Evolutionary conservation across 2,329 filamentous ascomycete species (phyloP), one percentile per base, ranked within the genome.

Genomic region (Chaetomium strumarium): DNA sequence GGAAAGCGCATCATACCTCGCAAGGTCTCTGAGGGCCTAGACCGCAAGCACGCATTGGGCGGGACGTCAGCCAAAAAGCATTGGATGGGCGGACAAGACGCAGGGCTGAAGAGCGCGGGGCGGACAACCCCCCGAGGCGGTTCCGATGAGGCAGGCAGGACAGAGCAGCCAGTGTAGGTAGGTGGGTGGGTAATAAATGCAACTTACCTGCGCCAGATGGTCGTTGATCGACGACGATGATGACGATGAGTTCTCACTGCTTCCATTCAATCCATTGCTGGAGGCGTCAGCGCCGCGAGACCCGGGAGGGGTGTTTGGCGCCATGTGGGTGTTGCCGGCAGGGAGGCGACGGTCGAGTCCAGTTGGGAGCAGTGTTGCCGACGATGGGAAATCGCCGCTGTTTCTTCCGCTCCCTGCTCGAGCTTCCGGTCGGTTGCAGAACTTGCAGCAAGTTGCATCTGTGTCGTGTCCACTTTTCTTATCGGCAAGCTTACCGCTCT

Each of bases 11-110:
- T 51, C 62, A 58, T 63, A 67, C 65, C 64, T 64, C 43, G 65
- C 62, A 51, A 67, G 65, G 55, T 67, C 65, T 61, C 52, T 60
- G 20, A 66, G 60, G 56, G 64, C 62, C 65, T 67, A 61, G 61
- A 66, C 55, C 60, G 31, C 17, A 19, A 16, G 33, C 41, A 51
- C 53, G 44, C 53, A 54, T 49, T 51, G 57, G 52, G 31, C 17
- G 51, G 47, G 41, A 52, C 14, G 51, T 62, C 53, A 60, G 59
- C 51, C 24, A 24, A 30, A 49, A 40, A 46, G 45, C 14, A n/a
- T 36, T 36, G 47, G 43, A 24, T 38, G 36, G 39, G 24, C 40
- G 24, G 43, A 47, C 12, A 40, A 42, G 38, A 36, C 39, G 49
- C 45, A 55, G 43, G 45, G 53, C 49, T 46, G 51, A 55, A 33